Base-by-base conservation (phyloP, 1,284 basidiomycete genomes). In the Ceratobasidium sp. region DNA sequence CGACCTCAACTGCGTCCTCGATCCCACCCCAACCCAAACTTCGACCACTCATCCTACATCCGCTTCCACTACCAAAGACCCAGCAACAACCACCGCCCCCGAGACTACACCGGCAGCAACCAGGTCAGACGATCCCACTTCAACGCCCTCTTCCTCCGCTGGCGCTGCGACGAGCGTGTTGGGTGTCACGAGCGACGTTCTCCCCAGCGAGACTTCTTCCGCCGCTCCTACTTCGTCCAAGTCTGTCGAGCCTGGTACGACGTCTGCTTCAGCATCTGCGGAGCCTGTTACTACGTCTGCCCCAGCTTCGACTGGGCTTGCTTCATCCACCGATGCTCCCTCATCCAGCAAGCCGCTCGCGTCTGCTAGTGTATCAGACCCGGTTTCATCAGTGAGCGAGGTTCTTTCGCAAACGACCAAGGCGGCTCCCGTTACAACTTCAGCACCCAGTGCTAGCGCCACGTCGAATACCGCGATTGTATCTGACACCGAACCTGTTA, bases 21-120 rank as follows among this genome's bases (percentile, higher is more conserved):
- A 6, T 40, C 29, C 64, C 46, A 32, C 11, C 17, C 46, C 22
- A 22, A 51, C 22, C 1, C 13, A 3, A 19, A 19, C 43, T 22
- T 46, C 64, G 4, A 19, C 64, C 43, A 6, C 66, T 40, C 32
- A 37, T 13, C 49, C 66, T 17, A 68, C 66, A 3, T 54, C 66
- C 17, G 49, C 46, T 6, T 54, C 66, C 3, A 37, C 49, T 32
- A 49, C 49, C 11, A n/a, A 22, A 5, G 22, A 32, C 2, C n/a
- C 66, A 15, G 43, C 46, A 15, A 40, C 66, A 7, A 29, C 66
- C 5, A 15, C 66, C 8, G 25, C 51, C 17, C n/a, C 66, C n/a
- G 66, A 68, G 46, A 54, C 66, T 25, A 19, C 66, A 15, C 29
- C 65, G 46, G 43, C 66, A 29, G 32, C 51, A 37, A 54, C 66